Evolutionary conservation across 192 early-diverging fungal genomes (phyloP).

Genomic region (Nowakowskiella sp.): DNA sequence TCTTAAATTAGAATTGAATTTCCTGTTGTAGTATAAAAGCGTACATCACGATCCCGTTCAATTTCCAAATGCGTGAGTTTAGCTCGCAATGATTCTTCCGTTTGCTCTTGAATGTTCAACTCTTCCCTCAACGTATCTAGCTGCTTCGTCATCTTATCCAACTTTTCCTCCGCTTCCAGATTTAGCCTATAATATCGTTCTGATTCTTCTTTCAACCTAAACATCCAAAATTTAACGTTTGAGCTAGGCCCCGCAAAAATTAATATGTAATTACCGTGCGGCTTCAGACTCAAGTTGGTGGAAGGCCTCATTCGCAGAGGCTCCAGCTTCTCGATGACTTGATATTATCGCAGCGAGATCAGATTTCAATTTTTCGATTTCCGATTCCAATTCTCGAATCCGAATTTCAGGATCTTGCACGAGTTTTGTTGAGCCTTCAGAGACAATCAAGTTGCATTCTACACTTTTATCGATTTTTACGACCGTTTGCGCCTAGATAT

Average conservation of each 20-base stretch:
- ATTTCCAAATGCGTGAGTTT: background rate
- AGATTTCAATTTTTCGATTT: constrained; percentile 23
- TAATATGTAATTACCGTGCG: constrained; percentile 12
- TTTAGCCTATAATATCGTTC: constrained; percentile 19
- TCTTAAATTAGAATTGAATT: no score
- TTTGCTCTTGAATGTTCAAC: constrained; percentile 3
- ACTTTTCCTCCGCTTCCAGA: constrained; percentile 16
- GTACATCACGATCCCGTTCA: constrained; percentile 3
- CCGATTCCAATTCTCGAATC: constrained; percentile 18
- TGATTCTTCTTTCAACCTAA: background rate
- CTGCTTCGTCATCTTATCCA: background rate
- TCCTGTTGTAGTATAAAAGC: background rate
- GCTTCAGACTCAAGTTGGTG: constrained; percentile 28
- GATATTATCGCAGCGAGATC: constrained; percentile 29
- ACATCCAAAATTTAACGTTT: background rate
- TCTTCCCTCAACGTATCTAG: no score
- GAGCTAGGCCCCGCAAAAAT: no score
- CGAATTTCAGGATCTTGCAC: background rate
- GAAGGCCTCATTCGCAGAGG: constrained; percentile 21
- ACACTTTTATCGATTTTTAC: no score
- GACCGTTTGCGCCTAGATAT: no score
- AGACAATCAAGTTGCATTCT: no score
- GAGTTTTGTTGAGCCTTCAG: background rate
- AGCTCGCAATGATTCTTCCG: background rate
- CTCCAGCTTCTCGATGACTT: constrained; percentile 24